Evolutionary conservation across 208 protist genomes (phyloP).

Genomic region (Leptomonas seymouri): DNA sequence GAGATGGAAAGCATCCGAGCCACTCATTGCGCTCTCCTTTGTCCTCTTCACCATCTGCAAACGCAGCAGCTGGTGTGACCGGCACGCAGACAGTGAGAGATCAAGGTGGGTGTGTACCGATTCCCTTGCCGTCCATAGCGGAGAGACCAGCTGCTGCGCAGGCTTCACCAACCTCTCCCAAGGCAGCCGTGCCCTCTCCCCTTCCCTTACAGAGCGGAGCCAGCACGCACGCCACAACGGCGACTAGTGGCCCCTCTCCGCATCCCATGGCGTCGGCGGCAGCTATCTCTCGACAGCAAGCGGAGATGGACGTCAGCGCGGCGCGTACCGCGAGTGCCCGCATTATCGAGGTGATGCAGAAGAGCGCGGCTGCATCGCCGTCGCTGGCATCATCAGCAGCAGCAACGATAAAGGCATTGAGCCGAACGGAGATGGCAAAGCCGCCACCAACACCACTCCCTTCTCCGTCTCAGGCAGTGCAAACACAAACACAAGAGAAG

Average conservation of each 20-base stretch:
- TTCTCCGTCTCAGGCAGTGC: no score
- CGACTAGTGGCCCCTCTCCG: neutral
- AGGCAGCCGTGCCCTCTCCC: neutral
- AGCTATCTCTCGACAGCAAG: slow-evolving; percentile 10
- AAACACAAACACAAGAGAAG: no score
- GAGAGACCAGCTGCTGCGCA: neutral
- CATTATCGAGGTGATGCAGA: slow-evolving; percentile 28
- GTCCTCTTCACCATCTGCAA: neutral
- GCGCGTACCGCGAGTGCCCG: slow-evolving; percentile 20
- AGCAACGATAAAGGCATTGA: no score
- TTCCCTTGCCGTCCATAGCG: neutral
- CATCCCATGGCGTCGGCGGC: slow-evolving; percentile 3
- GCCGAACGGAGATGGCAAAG: no score
- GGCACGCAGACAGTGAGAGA: neutral
- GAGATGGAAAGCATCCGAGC: neutral
- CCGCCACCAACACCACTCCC: no score
- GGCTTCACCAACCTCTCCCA: neutral
- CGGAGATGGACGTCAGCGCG: slow-evolving; percentile 11
- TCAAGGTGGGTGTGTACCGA: neutral
- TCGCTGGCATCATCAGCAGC: neutral
- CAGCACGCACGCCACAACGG: neutral
- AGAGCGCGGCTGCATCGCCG: neutral
- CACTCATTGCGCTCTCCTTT: no score
- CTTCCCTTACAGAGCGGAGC: neutral
- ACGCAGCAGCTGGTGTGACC: neutral